Base-by-base conservation (phyloP, 305 asterid species). In the Lippia alba region DNA sequence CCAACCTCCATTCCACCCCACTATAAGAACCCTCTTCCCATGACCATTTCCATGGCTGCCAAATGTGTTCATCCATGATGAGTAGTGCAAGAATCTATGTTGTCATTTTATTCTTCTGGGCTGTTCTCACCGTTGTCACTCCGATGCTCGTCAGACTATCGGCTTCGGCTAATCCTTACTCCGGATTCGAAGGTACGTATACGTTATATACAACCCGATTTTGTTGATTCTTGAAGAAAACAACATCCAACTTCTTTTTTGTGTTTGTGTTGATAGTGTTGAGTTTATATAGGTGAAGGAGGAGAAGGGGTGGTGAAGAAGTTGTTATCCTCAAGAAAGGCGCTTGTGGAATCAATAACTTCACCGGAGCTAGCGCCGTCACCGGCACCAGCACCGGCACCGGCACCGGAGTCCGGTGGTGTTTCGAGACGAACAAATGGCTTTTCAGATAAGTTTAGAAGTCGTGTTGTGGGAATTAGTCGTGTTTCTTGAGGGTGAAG, bases 81-180 rank as follows among this genome's bases (percentile, higher is more conserved):
- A 88, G 81, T 68, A 88, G 81, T 66, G 90, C 74, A 54, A 86
- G 92, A 87, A 84, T 65, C 17, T 66, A 90, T 46, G 80, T 87
- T 19, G 72, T 90, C 70, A 85, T 92, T 61, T 71, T 92, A 49
- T 73, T 82, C 67, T 84, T 80, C 80, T 90, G 97, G 98, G 98
- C 87, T 73, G 67, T 81, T 9, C 97, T 90, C 75, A 84, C 92
- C 64, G 66, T 87, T 9, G 77, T 92, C 78, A 92, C 96, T 45
- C 97, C 98, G 0, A 72, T 71, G 19, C 97, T 90, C n/a, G 71
- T 92, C 9, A 89, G 86, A 20, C 59, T 86, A 66, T 87, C 98
- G 9, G 86, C 88, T 57, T 76, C 82, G 6, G 92, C 97, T 5
- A 90, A 84, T 79, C 77, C 74, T 24, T 56, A 75, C 39, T 9